Percentiles rank a stretch among this genome's conserved stretches.
Conservation (phyloP, 2,329 filamentous ascomycete genomes). For the Teratosphaeriaceae sp. region DNA sequence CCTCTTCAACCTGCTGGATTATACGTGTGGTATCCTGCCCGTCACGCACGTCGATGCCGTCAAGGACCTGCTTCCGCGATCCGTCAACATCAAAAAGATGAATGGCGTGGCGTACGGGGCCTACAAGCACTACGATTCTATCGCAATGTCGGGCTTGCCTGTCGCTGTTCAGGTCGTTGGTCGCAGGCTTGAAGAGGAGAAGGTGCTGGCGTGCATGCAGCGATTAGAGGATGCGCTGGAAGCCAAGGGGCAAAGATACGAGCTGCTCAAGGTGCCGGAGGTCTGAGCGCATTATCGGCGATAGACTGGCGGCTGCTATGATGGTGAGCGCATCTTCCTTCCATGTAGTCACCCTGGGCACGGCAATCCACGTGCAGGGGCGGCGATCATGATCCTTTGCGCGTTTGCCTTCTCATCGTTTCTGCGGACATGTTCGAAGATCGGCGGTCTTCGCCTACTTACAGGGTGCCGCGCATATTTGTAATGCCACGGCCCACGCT, state of each 20-base stretch:
- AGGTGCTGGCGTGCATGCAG: constrained; percentile 75
- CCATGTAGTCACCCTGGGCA: too few relatives aligned
- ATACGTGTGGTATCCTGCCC: constrained; percentile 73
- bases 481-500: too few relatives aligned
- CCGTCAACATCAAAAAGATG: constrained; percentile 56
- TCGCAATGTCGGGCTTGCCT: constrained; percentile 78
- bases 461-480: too few relatives aligned
- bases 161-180: constrained; percentile 82
- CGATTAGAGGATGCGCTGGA: constrained; percentile 68
- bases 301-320: too few relatives aligned
- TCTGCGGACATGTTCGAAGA: too few relatives aligned
- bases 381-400: too few relatives aligned
- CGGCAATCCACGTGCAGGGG: too few relatives aligned
- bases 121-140: constrained; percentile 77
- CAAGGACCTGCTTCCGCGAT: constrained; percentile 58
- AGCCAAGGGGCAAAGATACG: constrained; percentile 43
- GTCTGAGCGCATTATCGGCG: constrained; percentile 1
- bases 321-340: too few relatives aligned
- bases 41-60: constrained; percentile 73
- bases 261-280: constrained; percentile 35
- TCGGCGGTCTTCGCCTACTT: too few relatives aligned
- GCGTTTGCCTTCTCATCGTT: too few relatives aligned
- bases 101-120: constrained; percentile 78
- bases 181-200: constrained; percentile 75
- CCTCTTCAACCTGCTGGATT: constrained; percentile 86